Conservation (phyloP, 164 flowering plant species). For the Tetrastigma voinierianum region DNA sequence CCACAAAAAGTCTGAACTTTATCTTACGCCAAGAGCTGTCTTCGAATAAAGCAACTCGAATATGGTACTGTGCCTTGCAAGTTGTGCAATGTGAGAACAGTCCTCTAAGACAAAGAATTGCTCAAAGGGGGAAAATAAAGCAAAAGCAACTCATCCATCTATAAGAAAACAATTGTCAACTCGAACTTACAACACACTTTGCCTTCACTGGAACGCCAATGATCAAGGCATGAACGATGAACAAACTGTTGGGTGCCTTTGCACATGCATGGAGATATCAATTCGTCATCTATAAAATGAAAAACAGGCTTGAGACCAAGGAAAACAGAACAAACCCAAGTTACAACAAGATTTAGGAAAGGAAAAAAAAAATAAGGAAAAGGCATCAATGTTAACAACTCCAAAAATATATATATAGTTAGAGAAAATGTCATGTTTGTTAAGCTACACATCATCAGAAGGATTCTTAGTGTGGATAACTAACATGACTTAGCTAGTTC, state of each 20-base stretch:
- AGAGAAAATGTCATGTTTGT: not conserved
- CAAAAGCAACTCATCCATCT: not conserved
- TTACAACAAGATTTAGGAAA: not conserved
- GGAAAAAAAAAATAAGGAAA: not conserved
- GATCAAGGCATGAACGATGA: conserved; percentile 92
- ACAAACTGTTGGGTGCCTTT: conserved; percentile 98
- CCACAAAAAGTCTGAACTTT: conserved; percentile 87
- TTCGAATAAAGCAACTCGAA: conserved; percentile 58
- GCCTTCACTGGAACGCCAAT: conserved; percentile 98
- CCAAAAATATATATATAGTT: too few relatives aligned
- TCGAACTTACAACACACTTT: too few relatives aligned
- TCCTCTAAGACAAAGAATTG: conserved; percentile 42
- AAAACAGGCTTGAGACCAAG: not conserved
- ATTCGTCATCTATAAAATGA: conserved; percentile 54
- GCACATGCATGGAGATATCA: conserved; percentile 95
- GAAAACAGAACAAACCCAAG: not conserved
- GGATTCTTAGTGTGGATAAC: not conserved
- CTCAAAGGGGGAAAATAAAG: not conserved
- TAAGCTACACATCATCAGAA: not conserved
- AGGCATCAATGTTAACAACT: too few relatives aligned
- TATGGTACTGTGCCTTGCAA: conserved; percentile 91
- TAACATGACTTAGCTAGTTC: not conserved
- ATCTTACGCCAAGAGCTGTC: conserved; percentile 85
- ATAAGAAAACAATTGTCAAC: not conserved
- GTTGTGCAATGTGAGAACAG: conserved; percentile 98